Evolutionary conservation across 2,329 filamentous ascomycete species (phyloP), one percentile per base, ranked within the genome.

Genomic region (Xylariales sp.): DNA sequence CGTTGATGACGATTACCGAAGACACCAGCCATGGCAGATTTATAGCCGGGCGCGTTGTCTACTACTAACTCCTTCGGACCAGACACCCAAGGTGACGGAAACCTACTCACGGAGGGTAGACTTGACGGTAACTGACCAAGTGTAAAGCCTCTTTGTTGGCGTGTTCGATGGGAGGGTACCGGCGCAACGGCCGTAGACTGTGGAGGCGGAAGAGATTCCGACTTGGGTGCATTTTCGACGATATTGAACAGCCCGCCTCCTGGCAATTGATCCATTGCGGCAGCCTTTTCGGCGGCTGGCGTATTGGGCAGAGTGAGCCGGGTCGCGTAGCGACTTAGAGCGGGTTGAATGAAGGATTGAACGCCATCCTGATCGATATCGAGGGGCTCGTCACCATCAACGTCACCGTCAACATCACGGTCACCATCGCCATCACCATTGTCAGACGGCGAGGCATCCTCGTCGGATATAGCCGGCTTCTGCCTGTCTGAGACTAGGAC

Each of bases 311-410:
- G 84, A 12, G 86, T 86, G 46, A 89, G 79, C 54, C 86, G 84
- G 4, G 85, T 86, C 8, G 87, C 88, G 28, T 81, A 81, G 6
- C 83, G 82, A 75, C 87, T 89, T 69, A 90, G 83, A 30, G 87
- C 82, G 2, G 87, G 86, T 74, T 88, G 87, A 57, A 90, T 82
- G 53, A 89, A 83, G 7, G 86, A 87, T 71, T 88, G 86, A 4
- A 85, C 87, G 70, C 86, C 86, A 72, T 89, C 86, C 64, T 85
- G 81, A 53, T 86, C 83, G 55, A 81, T 80, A 36, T 82, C 81
- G 54, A 80, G 69, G 56, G 74, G 75, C 36, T 39, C 36, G 8
- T 39, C 36, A 10, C 36, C 36, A 14, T 41, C 36, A 41, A 9
- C 34, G 9, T 3, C 36, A 10, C 36, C 23, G 32, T 34, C 32